Base-by-base conservation (phyloP, 345 rosid species). In the Citrus reticulata region DNA sequence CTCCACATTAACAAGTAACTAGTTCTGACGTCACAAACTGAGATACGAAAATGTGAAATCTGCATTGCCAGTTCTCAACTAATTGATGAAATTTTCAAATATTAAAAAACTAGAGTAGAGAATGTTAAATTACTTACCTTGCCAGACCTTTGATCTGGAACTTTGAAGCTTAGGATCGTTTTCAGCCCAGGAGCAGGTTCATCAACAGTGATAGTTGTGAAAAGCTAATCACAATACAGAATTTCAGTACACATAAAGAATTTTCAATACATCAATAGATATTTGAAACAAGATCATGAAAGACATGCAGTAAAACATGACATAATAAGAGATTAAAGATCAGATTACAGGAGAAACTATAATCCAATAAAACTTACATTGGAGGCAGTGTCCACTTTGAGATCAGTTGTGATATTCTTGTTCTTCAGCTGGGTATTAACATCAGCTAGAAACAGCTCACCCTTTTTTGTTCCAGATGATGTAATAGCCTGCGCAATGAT, bases 71-170 rank as follows among this genome's bases (percentile, higher is more conserved):
- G 68, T 70, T 74, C 57, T 70, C 27, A 29, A 29, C 20, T 65
- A 14, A 32, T 42, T 37, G 25, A 37, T 40, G 34, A 46, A 34
- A 30, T 16, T 40, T 58, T 22, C 51, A 40, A 71, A 20, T 30
- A 54, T 20, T 10, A 17, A 7, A 19, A 11, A 40, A 11, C 27
- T 17, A 11, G 22, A 30, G 51, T 32, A n/a, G 17, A 24, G 65
- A 25, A 32, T 17, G 27, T 42, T 39, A 29, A 64, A 32, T 32
- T 6, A n/a, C 55, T 71, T 80, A 93, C 99, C 97, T 92, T 95
- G 82, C 97, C 98, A 58, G 99, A 95, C 83, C 95, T 91, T 78
- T 91, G 97, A 84, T 95, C 98, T 76, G 98, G 99, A 68, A 84
- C 88, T 80, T 75, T 92, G 89, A 91, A 90, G 89, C 91, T 94